Base-by-base conservation (phyloP, 1,139 yeast species). In the Tardiomyces depauwii region DNA sequence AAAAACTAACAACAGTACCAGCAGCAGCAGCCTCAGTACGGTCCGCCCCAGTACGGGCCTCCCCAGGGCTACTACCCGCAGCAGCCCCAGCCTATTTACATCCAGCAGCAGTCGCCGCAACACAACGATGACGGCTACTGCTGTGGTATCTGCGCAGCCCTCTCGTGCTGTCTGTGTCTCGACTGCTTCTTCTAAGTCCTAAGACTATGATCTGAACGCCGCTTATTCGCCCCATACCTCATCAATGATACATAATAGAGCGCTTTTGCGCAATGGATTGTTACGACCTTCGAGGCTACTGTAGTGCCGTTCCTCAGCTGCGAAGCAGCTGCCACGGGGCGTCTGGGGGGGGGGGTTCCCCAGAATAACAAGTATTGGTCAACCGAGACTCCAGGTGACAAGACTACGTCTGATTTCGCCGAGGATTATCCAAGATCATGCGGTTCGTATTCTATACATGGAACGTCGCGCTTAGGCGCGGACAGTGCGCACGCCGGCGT, bases 401-500 rank as follows among this genome's bases (percentile, higher is more conserved):
- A n/a, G n/a, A n/a, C n/a, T n/a, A n/a, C n/a, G n/a, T n/a, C n/a
- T n/a, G n/a, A n/a, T n/a, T n/a, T n/a, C n/a, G n/a, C n/a, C n/a
- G n/a, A 13, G 14, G n/a, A 13, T 3, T 13, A 28, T 3, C 32
- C 14, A 13, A 12, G 14, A 28, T 28, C 32, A 28, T 13, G 14
- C n/a, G 14, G 32, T 6, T 28, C 14, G n/a, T 28, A 28, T 28
- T 28, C 16, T 32, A 32, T 14, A 32, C 16, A 14, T 18, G 19
- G 13, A 5, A 18, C 27, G 25, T 39, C 9, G n/a, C 6, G 12
- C 27, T 47, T 53, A 63, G 38, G 66, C 66, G 55, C 59, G 58
- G 41, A 63, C 65, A n/a, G 60, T 55, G 49, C 67, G 59, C 28
- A 62, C 61, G 44, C 67, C 67, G 40, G 64, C 64, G 44, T 55